Evolutionary conservation across 345 rosid species (phyloP).

Genomic region (Hibiscus trionum): DNA sequence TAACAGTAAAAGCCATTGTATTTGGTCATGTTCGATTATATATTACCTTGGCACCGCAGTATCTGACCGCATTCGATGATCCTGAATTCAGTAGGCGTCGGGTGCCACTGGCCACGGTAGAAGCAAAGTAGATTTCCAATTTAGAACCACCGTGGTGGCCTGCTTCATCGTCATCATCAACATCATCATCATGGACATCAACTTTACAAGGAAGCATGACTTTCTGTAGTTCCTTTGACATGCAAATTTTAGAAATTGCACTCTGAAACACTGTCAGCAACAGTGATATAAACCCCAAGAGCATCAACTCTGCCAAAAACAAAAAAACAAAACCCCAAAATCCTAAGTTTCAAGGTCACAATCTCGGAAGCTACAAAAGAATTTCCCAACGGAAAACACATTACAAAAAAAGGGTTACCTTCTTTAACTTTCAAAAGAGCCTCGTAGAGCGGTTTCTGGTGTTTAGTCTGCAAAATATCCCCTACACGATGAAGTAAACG

Average conservation of each 20-base stretch:
- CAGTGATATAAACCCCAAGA: conserved; percentile 66
- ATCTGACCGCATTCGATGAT: conserved; percentile 22
- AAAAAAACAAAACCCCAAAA: background rate
- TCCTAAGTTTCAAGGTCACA: background rate
- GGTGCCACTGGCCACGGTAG: conserved; percentile 24
- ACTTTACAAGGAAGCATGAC: conserved; percentile 49
- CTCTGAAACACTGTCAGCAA: conserved; percentile 49
- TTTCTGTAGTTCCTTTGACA: conserved; percentile 17
- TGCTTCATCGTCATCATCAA: background rate
- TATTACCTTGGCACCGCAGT: conserved; percentile 45
- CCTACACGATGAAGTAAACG: conserved; percentile 66
- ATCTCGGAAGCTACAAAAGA: background rate
- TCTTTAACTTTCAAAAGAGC: conserved; percentile 90
- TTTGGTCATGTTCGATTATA: background rate
- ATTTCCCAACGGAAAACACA: background rate
- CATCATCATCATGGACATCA: background rate
- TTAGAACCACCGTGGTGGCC: conserved; percentile 26
- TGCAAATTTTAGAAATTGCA: conserved; percentile 34
- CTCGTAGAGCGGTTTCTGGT: conserved; percentile 68
- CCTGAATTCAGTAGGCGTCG: conserved; percentile 46
- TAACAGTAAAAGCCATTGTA: background rate
- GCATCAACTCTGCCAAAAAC: conserved; percentile 49
- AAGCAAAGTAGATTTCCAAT: conserved; percentile 29
- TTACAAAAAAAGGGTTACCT: conserved; percentile 26
- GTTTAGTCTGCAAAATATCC: conserved; percentile 43